Base-by-base conservation (phyloP, 2,329 filamentous ascomycete genomes). In the Verticillium tricorpus region DNA sequence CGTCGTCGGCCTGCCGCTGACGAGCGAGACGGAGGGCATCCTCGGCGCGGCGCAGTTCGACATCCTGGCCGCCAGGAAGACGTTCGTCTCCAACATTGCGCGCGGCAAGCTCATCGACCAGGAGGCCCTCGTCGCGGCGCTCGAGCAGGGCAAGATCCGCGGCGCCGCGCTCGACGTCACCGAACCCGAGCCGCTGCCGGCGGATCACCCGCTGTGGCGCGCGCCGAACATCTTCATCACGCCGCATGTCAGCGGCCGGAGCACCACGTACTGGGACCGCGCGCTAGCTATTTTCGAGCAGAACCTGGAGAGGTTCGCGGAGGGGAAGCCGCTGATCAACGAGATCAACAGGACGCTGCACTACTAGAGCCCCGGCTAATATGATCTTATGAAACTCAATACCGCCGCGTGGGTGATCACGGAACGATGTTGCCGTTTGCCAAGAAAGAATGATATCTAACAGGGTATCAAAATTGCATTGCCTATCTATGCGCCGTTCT, bases 121-220 rank as follows among this genome's bases (percentile, higher is more conserved):
- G 2, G 75, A 82, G 1, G 88, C 89, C 0, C 75, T 93, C 12
- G 74, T 82, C 19, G 77, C 78, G 2, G 88, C 89, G 0, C 75
- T 93, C 12, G 74, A 82, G 45, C 65, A 65, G 3, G 78, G 71
- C 5, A 57, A 70, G 17, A 77, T 81, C 57, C 69, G 78, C 3
- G 91, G 91, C 34, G 91, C 91, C 0, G 90, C 90, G 1, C 74
- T 94, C 50, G 91, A 93, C 70, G 91, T 94, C 1, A 90, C 90
- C 1, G 90, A 93, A 63, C 91, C 91, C 0, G 91, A 94, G 72
- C 91, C 91, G 0, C 72, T 94, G 65, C 89, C 90, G 0, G 74
- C 80, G 2, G 84, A 88, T 5, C 85, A 90, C 69, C 82, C 85
- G 65, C 75, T 94, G 58, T 94, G 90, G 90, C 82, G 78, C 31